phyloP scores from a whole-genome alignment of 2,329 filamentous ascomycete species.

The Sporothrix phasma region DNA sequence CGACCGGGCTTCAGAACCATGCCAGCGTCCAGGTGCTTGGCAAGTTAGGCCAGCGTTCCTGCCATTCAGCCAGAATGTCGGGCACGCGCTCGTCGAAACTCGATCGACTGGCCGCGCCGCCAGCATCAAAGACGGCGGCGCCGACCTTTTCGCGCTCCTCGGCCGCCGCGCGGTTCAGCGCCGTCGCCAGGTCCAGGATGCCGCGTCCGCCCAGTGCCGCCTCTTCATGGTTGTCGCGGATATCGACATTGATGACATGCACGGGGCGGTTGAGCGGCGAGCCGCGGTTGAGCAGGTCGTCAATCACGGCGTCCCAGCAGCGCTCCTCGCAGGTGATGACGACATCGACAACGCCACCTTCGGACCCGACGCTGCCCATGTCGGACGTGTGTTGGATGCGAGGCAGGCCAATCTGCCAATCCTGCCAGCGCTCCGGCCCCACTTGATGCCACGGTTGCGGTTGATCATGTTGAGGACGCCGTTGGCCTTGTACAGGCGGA shows the following conservation, averaged over 20 bases:
- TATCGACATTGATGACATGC: conserved; percentile 97
- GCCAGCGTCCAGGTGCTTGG: conserved; percentile 90
- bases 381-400: conserved; percentile 66
- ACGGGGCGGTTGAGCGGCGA: conserved; percentile 83
- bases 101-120: conserved; percentile 53
- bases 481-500: conserved; percentile 79
- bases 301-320: conserved; percentile 95
- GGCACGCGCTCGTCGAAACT: conserved; percentile 91
- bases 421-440: conserved; percentile 94
- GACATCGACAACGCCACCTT: conserved; percentile 82
- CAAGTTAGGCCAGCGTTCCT: conserved; percentile 85
- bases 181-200: conserved; percentile 83
- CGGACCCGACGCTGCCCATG: conserved; percentile 68
- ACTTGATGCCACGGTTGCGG: conserved; percentile 84
- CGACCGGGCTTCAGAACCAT: conserved; percentile 60
- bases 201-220: conserved; percentile 81
- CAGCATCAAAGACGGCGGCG: conserved; percentile 57
- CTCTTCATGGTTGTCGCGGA: conserved; percentile 97
- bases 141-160: conserved; percentile 65
- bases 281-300: conserved; percentile 80
- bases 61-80: conserved; percentile 84
- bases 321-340: conserved; percentile 97
- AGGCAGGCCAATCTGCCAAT: conserved; percentile 84
- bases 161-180: conserved; percentile 67
- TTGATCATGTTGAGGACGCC: conserved; percentile 93